These are phyloP conservation scores for Aquanectria penicillioides DNA, from an alignment of 2,329 filamentous ascomycete genomes.

Conservation along the genomic window DNA sequence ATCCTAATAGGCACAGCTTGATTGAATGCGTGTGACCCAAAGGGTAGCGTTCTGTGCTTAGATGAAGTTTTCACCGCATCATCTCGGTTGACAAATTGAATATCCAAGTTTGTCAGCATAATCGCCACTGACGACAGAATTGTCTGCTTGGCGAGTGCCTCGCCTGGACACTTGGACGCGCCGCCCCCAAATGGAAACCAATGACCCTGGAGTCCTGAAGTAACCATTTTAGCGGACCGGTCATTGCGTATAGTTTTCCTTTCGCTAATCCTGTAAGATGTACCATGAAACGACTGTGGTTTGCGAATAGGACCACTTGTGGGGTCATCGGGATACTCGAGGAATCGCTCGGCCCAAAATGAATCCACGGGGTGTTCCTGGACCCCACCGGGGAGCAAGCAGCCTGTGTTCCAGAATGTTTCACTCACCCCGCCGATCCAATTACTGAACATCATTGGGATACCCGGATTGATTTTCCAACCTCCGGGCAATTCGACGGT, in stretches of 20 bases:
- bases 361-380: slow-evolving; percentile 27
- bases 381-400: neutral
- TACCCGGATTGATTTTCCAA: neutral
- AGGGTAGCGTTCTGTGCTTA: neutral
- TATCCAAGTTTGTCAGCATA: neutral
- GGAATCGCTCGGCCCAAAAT: slow-evolving; percentile 40
- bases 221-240: neutral
- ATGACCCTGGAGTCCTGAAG: neutral
- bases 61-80: neutral
- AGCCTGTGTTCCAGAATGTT: slow-evolving; percentile 35
- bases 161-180: neutral
- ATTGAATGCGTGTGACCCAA: neutral
- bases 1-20: neutral
- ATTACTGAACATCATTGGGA: neutral
- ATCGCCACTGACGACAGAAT: neutral
- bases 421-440: neutral
- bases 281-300: too few species aligned
- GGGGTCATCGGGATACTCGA: slow-evolving; percentile 27
- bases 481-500: neutral
- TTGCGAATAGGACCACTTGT: too few species aligned
- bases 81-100: neutral
- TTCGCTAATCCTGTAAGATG: too few species aligned
- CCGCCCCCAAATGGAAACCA: neutral
- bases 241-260: too few species aligned
- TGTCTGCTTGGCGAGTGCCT: neutral